A percentile compares a stretch with the other conserved stretches of the same genome.
These are phyloP conservation scores for Starmerella kuoi DNA, from an alignment of 805 yeast genomes.

Conservation along the genomic window DNA sequence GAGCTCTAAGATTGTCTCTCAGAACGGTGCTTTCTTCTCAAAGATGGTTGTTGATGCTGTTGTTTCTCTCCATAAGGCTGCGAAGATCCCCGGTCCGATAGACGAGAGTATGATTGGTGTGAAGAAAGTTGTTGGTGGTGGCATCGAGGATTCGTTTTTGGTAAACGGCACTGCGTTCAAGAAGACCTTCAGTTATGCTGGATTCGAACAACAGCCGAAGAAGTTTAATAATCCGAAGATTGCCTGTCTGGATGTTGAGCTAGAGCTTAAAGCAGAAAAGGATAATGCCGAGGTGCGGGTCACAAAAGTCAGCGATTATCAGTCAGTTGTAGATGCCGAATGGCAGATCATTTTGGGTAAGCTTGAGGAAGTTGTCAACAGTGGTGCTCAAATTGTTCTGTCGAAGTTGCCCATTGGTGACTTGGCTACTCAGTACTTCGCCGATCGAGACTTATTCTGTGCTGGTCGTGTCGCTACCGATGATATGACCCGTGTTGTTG, in stretches of 20 bases:
- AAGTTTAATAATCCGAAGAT: constrained; percentile 66
- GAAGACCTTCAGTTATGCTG: constrained; percentile 94
- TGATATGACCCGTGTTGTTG: constrained; percentile 83
- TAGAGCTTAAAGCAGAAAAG: constrained; percentile 94
- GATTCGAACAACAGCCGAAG: constrained; percentile 98
- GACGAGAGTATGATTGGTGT: constrained; percentile 88
- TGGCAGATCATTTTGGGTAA: constrained; percentile 88
- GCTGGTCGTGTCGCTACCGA: constrained; percentile 88
- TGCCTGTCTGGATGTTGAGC: constrained; percentile 75
- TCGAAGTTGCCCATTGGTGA: constrained; percentile 96
- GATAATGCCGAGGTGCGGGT: constrained; percentile 98
- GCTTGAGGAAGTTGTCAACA: constrained; percentile 62
- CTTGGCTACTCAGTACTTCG: constrained; percentile 96
- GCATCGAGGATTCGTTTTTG: constrained; percentile 82
- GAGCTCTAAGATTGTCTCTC: constrained; percentile 86
- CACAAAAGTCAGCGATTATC: constrained; percentile 85
- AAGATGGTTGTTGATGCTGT: constrained; percentile 97
- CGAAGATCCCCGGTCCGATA: constrained; percentile 40
- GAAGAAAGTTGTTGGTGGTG: constrained; percentile 91
- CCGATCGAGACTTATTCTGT: constrained; percentile 90
- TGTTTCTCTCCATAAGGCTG: constrained; percentile 56
- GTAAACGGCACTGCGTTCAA: constrained; percentile 94
- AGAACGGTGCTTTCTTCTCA: constrained; percentile 79
- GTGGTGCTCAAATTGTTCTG: constrained; percentile 87
- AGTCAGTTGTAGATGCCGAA: constrained; percentile 96